Base-by-base conservation (phyloP, 306 rosid species). In the Prunus padus region DNA sequence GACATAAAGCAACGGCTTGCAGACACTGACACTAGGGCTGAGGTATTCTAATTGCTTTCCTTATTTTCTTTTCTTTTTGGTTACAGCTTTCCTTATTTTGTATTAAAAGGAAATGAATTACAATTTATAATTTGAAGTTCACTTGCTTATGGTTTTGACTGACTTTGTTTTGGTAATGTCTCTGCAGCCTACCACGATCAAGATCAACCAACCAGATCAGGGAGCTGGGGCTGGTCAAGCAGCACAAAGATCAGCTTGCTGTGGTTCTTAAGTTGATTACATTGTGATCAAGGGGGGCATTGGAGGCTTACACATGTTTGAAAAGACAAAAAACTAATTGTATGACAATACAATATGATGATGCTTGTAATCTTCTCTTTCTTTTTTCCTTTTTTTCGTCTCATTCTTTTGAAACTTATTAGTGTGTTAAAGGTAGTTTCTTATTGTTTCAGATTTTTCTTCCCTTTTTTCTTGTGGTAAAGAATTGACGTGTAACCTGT, bases 1-100 rank as follows among this genome's bases (percentile, higher is more conserved):
- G 98, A 93, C 79, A 91, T 93, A 81, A 93, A 91, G 77, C 92
- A 88, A 83, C 91, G 97, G 88, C 97, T 91, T 62, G 85, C 92
- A 19, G 96, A 93, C 80, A 85, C 87, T 0, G 92, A 88, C 82
- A 74, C 89, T 26, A 88, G 65, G 77, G 84, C 92, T 31, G 92
- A 88, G 96, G 97, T 93, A 89, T 61, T 22, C 25, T 13, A 60
- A 10, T 57, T 55, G 22, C 76, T 55, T 62, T 57, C 54, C 26
- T 16, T 16, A 1, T 23, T 42, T 57, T 16, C 42, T 37, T 37
- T 37, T 37, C 0, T 37, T 37, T 37, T 37, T 37, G 5, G 42
- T 37, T 37, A 37, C 42, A 7, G 22, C 76, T 55, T 62, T 57
- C 42, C 26, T 16, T 16, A 2, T 23, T 42, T 57, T 16, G 11